Evolutionary conservation across 2,329 filamentous ascomycete species (phyloP).

Genomic region (Nakataea oryzae): DNA sequence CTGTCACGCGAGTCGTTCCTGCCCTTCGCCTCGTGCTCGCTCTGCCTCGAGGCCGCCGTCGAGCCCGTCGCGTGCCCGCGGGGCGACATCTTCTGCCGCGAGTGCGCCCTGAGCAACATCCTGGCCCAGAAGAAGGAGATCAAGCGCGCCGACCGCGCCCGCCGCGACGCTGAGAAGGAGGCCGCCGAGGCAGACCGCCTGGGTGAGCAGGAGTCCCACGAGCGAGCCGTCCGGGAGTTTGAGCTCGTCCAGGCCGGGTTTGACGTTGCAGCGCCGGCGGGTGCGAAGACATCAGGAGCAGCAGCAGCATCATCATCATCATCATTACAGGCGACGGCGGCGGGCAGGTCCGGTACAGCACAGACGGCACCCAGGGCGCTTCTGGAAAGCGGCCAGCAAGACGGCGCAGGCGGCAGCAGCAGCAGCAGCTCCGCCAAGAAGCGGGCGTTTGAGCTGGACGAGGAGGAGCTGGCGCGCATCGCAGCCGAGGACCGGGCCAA

Average conservation of each 20-base stretch:
- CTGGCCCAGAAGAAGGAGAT: constrained; percentile 86
- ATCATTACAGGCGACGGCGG: background rate
- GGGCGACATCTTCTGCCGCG: constrained; percentile 89
- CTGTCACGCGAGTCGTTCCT: constrained; percentile 86
- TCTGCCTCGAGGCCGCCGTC: constrained; percentile 74
- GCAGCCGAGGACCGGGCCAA: constrained; percentile 59
- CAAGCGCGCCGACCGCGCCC: constrained; percentile 62
- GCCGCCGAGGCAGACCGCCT: constrained; percentile 46
- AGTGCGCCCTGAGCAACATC: constrained; percentile 88
- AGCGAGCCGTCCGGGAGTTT: constrained; percentile 68
- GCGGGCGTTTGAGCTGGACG: constrained; percentile 73
- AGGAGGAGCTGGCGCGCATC: constrained; percentile 62
- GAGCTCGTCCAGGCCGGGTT: constrained; percentile 73
- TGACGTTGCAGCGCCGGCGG: constrained; percentile 19
- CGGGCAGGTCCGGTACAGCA: constrained; percentile 24
- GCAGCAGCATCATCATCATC: background rate
- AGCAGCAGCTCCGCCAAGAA: constrained; percentile 26
- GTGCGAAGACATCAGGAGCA: constrained; percentile 17
- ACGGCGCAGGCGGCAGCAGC: constrained; percentile 19
- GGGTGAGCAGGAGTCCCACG: constrained; percentile 58
- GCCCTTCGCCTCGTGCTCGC: constrained; percentile 76
- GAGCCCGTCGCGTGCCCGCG: constrained; percentile 74
- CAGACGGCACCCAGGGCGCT: background rate
- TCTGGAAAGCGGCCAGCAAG: constrained; percentile 16
- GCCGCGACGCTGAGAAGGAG: constrained; percentile 51